phyloP scores from a whole-genome alignment of 1,284 basidiomycete species.

The Cerioporus squamosus region DNA sequence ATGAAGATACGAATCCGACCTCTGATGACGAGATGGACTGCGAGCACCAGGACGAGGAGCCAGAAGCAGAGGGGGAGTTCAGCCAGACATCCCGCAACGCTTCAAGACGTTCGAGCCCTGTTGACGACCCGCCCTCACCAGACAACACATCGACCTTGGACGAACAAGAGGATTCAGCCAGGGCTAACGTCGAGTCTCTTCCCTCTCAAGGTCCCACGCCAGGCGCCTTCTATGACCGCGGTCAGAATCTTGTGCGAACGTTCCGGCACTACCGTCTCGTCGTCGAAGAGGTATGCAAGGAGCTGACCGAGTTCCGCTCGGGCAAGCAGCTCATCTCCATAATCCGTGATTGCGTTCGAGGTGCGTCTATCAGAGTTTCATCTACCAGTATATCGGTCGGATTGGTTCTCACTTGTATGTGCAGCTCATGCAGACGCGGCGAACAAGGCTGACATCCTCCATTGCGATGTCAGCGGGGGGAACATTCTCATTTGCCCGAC shows the following conservation, averaged over 20 bases:
- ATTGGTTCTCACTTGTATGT: neutral
- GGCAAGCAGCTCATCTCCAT: neutral
- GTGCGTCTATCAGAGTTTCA: neutral
- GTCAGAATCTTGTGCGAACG: neutral
- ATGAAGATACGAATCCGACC: too few relatives aligned
- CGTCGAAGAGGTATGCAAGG: neutral
- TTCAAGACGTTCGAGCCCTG: too few relatives aligned
- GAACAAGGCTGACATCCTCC: neutral
- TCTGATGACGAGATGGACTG: too few relatives aligned
- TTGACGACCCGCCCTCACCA: too few relatives aligned
- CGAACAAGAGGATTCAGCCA: too few relatives aligned
- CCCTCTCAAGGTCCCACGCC: neutral
- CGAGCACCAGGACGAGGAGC: too few relatives aligned
- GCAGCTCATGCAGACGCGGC: neutral
- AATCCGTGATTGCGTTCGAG: neutral
- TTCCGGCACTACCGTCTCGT: neutral
- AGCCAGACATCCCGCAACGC: too few relatives aligned
- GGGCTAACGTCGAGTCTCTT: neutral
- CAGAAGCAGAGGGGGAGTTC: neutral
- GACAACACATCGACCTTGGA: too few relatives aligned
- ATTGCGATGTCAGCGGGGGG: conserved; percentile 1
- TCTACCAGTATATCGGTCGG: neutral
- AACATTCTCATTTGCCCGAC: conserved; percentile 5
- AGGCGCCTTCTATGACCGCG: neutral
- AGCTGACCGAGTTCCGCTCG: neutral